phyloP scores from a whole-genome alignment of 2,329 filamentous ascomycete genomes.

The Diaporthe aspalathi region DNA sequence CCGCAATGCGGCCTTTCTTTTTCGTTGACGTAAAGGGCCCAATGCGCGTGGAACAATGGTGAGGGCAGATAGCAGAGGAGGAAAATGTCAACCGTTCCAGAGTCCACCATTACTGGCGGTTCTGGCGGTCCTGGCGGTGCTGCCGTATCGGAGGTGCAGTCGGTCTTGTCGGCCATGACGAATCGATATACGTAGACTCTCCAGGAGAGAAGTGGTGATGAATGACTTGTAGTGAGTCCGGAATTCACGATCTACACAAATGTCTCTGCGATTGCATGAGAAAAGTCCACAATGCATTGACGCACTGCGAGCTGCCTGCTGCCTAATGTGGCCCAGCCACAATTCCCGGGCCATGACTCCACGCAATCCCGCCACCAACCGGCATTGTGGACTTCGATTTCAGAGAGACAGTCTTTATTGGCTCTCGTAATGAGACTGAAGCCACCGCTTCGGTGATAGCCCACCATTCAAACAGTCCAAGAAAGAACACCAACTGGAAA shows the following conservation, averaged over 20 bases:
- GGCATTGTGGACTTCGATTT: background rate
- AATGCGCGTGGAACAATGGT: constrained; percentile 31
- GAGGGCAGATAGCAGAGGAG: constrained; percentile 34
- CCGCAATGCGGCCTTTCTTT: background rate
- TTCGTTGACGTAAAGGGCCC: constrained; percentile 23
- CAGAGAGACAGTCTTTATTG: constrained; percentile 38
- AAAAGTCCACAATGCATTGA: background rate
- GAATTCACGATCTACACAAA: background rate
- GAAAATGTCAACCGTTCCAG: background rate
- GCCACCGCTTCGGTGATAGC: too few relatives aligned
- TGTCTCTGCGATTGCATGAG: background rate
- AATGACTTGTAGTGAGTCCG: too few relatives aligned
- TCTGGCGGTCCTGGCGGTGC: background rate
- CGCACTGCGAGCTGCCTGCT: background rate
- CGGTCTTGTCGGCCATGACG: background rate
- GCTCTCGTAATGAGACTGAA: too few relatives aligned
- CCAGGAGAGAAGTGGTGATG: too few relatives aligned
- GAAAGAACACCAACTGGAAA: too few relatives aligned
- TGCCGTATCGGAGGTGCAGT: background rate
- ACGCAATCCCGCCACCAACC: background rate
- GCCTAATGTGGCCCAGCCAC: background rate
- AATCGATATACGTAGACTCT: background rate
- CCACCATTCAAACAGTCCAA: too few relatives aligned
- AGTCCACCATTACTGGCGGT: background rate
- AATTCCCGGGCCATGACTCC: background rate